These are phyloP conservation scores for Fusarium setosum DNA, from an alignment of 2,329 filamentous ascomycete genomes.

Conservation along the genomic window DNA sequence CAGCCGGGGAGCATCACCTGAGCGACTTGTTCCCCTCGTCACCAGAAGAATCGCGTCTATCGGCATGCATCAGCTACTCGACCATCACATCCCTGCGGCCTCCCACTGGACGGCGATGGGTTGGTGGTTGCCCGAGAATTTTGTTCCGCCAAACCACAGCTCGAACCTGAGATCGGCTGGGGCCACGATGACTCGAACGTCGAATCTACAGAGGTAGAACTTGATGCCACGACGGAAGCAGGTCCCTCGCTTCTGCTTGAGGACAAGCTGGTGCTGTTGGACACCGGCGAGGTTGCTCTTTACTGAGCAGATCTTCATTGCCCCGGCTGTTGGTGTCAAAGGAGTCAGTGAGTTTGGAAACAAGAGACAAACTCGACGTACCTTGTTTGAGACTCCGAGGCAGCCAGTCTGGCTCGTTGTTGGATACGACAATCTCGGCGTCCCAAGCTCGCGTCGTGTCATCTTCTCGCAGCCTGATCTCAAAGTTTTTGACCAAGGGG, in stretches of 20 bases:
- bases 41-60: neutral
- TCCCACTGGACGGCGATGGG: slow-evolving; percentile 35
- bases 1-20: neutral
- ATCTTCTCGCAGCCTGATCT: slow-evolving; percentile 46
- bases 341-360: neutral
- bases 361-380: slow-evolving; percentile 26
- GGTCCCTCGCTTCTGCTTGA: slow-evolving; percentile 49
- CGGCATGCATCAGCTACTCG: neutral
- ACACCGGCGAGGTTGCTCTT: slow-evolving; percentile 54
- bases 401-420: slow-evolving; percentile 49
- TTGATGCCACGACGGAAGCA: slow-evolving; percentile 50
- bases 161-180: slow-evolving; percentile 63
- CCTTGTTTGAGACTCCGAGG: slow-evolving; percentile 51
- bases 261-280: slow-evolving; percentile 50
- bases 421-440: slow-evolving; percentile 52
- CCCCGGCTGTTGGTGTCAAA: slow-evolving; percentile 44
- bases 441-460: slow-evolving; percentile 51
- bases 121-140: slow-evolving; percentile 35
- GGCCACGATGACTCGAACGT: slow-evolving; percentile 65
- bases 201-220: slow-evolving; percentile 56
- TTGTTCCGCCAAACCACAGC: slow-evolving; percentile 49
- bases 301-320: slow-evolving; percentile 52
- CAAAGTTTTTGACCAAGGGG: slow-evolving; percentile 47
- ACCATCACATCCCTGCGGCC: neutral
- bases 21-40: neutral